Conservation (phyloP, 2,329 filamentous ascomycete genomes). For the Fusarium acutatum region DNA sequence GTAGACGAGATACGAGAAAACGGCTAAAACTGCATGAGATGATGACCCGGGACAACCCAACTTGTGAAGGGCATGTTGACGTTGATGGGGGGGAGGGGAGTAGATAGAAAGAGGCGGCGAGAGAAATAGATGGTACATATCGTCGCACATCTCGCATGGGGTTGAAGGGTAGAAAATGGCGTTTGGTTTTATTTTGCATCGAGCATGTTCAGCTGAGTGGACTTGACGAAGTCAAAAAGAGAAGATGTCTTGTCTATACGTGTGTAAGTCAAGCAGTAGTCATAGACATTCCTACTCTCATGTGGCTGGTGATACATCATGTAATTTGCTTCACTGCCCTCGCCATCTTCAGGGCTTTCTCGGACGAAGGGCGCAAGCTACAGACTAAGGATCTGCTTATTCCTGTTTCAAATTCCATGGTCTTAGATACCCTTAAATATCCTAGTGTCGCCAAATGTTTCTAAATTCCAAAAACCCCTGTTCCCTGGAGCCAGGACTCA, state of each 20-base stretch:
- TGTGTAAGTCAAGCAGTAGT: conserved; percentile 11
- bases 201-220: conserved; percentile 21
- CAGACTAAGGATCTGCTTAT: background rate
- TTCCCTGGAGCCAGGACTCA: background rate
- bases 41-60: conserved; percentile 7
- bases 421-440: background rate
- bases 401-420: background rate
- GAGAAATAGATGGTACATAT: conserved; percentile 30
- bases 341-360: background rate
- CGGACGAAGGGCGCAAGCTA: background rate
- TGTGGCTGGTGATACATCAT: background rate
- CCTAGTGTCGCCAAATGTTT: background rate
- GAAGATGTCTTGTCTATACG: conserved; percentile 4
- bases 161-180: conserved; percentile 20
- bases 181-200: conserved; percentile 27
- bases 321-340: background rate
- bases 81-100: conserved; percentile 14
- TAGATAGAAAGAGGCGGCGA: conserved; percentile 31
- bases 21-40: conserved; percentile 23
- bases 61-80: conserved; percentile 22
- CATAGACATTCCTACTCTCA: conserved; percentile 7
- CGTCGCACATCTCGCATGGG: conserved; percentile 1
- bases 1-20: conserved; percentile 28
- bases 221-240: background rate
- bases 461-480: background rate